A percentile compares a stretch with the other conserved stretches of the same genome.
Conservation (phyloP, 805 yeast genomes). For the Yarrowia sp. region DNA sequence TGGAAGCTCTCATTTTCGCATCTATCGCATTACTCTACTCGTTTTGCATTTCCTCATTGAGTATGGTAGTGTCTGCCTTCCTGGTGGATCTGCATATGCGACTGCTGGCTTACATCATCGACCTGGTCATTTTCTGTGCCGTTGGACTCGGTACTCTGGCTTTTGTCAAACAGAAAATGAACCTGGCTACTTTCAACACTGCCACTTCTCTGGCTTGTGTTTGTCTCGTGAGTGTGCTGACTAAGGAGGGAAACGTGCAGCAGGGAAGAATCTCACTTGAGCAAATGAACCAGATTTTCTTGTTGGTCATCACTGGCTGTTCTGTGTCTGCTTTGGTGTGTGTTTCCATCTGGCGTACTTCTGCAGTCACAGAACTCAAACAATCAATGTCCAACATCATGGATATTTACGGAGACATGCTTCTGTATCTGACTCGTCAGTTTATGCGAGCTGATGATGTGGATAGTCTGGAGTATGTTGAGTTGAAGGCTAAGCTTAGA, state of each 20-base stretch:
- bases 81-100: constrained; percentile 49
- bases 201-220: constrained; percentile 78
- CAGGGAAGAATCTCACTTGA: constrained; percentile 55
- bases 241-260: constrained; percentile 69
- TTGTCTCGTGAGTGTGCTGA: constrained; percentile 64
- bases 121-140: constrained; percentile 52
- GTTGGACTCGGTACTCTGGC: constrained; percentile 64
- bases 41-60: constrained; percentile 49
- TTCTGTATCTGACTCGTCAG: constrained; percentile 48
- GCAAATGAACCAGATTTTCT: constrained; percentile 53
- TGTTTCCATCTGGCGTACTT: constrained; percentile 60
- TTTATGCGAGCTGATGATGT: constrained; percentile 50
- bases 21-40: constrained; percentile 53
- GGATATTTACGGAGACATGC: constrained; percentile 50
- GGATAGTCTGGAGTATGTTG: constrained; percentile 37
- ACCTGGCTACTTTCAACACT: constrained; percentile 69
- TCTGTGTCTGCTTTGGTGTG: constrained; percentile 58
- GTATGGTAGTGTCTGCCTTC: constrained; percentile 52
- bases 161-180: constrained; percentile 63
- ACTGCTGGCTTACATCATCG: constrained; percentile 51
- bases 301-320: constrained; percentile 62
- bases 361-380: constrained; percentile 51
- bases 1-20: constrained; percentile 67
- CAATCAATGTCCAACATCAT: constrained; percentile 50
- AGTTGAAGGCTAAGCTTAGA: constrained; percentile 45